Evolutionary conservation across 495 filamentous ascomycete genomes (phyloP).

Genomic region (Hypoxylon intermedium): DNA sequence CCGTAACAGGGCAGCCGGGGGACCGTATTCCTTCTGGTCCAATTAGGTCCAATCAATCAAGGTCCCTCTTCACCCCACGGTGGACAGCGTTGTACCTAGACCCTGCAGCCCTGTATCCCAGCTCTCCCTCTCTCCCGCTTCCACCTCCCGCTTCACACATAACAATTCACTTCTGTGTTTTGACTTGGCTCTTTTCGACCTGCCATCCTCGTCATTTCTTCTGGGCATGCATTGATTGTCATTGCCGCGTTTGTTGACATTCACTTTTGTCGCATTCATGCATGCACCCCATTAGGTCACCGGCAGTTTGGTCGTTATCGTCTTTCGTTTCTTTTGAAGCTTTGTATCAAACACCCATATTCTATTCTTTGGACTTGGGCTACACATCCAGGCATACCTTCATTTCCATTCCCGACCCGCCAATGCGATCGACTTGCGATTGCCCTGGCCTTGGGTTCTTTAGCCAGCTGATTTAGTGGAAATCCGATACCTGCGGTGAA

Average conservation of each 20-base stretch:
- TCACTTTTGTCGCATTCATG: conserved; percentile 32
- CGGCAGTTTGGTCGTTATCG: conserved; percentile 6
- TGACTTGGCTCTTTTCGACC: conserved; percentile 10
- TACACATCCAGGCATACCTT: conserved; percentile 16
- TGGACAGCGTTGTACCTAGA: conserved; percentile 13
- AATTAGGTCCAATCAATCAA: conserved; percentile 36
- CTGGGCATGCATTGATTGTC: conserved; percentile 43
- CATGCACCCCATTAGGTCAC: conserved; percentile 27
- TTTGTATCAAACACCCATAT: conserved; percentile 19
- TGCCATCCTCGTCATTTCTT: conserved; percentile 16
- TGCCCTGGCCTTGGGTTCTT: neutral
- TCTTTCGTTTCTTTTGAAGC: conserved; percentile 31
- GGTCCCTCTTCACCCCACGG: conserved; percentile 28
- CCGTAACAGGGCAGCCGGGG: no score
- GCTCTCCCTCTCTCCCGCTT: conserved; percentile 3
- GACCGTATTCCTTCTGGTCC: no score
- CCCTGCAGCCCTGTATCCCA: conserved; percentile 1
- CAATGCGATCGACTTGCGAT: conserved; percentile 4
- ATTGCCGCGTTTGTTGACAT: conserved; percentile 40
- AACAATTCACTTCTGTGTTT: conserved; percentile 31
- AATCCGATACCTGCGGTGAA: conserved; percentile 3
- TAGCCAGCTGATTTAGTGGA: neutral
- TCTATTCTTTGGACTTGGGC: conserved; percentile 13
- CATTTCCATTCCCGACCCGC: conserved; percentile 11
- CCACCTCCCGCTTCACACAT: conserved; percentile 3